Evolutionary conservation across 768 basidiomycete genomes (phyloP).

Genomic region (Tulasnella sp.): DNA sequence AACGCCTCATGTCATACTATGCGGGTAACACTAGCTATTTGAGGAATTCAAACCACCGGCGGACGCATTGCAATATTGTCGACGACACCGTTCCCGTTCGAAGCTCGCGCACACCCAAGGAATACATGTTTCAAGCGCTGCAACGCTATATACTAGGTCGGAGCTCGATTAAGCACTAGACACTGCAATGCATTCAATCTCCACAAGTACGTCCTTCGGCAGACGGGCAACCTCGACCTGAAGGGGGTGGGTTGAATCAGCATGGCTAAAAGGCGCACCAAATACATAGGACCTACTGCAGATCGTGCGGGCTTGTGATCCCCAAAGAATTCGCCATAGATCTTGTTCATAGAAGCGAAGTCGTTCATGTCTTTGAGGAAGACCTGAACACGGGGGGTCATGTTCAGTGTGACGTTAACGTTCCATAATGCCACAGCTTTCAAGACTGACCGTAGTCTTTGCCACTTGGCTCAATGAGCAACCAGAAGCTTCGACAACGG

Average conservation of each 20-base stretch:
- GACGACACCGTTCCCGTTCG: no score
- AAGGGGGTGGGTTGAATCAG: neutral
- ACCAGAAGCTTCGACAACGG: conserved; percentile 74
- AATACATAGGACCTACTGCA: conserved; percentile 43
- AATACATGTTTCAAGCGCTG: neutral
- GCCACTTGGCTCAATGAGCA: conserved; percentile 72
- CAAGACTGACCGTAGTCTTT: conserved; percentile 73
- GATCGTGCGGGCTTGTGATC: conserved; percentile 89
- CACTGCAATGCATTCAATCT: conserved; percentile 77
- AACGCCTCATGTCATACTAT: no score
- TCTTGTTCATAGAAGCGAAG: conserved; percentile 70
- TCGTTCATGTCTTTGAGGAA: conserved; percentile 92
- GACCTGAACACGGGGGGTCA: conserved; percentile 42
- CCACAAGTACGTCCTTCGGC: conserved; percentile 85
- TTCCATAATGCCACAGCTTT: neutral
- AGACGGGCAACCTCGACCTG: conserved; percentile 42
- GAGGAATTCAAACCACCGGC: no score
- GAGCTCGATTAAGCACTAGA: neutral
- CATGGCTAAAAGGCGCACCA: neutral
- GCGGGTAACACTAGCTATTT: no score
- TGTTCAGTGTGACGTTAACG: neutral
- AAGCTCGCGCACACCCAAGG: no score
- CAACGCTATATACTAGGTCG: neutral
- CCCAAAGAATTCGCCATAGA: conserved; percentile 81
- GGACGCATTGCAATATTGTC: no score